Conservation (phyloP, 257 asterid genomes). For the Solanum tarapatanum region DNA sequence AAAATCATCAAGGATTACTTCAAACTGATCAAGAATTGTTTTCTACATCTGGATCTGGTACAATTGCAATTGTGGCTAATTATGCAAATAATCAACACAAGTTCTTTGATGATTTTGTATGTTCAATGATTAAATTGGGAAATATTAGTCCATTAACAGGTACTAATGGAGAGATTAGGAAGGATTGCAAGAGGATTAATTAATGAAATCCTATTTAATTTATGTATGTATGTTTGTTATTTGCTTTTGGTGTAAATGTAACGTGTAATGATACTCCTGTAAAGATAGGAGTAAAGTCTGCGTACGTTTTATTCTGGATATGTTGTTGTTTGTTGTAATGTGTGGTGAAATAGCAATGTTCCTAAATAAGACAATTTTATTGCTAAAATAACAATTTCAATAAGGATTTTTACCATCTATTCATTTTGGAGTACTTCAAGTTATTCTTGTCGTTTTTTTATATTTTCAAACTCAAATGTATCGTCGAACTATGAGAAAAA, state of each 20-base stretch:
- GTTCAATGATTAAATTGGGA: conserved; percentile 67
- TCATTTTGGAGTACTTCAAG: not conserved
- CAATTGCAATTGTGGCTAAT: conserved; percentile 35
- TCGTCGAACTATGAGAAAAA: not conserved
- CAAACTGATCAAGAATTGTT: conserved; percentile 48
- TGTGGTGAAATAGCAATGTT: not conserved
- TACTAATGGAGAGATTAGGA: conserved; percentile 49
- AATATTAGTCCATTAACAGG: conserved; percentile 49
- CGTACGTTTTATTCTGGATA: not conserved
- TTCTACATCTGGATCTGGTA: conserved; percentile 27
- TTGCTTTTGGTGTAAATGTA: not conserved
- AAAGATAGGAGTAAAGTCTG: not conserved
- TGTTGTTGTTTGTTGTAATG: not conserved
- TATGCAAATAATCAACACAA: conserved; percentile 24
- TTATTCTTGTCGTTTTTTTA: not conserved
- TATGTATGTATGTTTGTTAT: not conserved
- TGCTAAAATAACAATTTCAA: not conserved
- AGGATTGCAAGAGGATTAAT: conserved; percentile 52
- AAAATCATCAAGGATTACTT: conserved; percentile 48
- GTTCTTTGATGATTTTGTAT: conserved; percentile 46
- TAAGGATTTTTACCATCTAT: not conserved
- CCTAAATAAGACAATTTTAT: not conserved
- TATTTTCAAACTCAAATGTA: too few relatives aligned
- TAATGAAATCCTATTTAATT: not conserved
- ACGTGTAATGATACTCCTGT: not conserved